Conservation (phyloP, 1,284 basidiomycete species). For the Exobasidium rhododendri region DNA sequence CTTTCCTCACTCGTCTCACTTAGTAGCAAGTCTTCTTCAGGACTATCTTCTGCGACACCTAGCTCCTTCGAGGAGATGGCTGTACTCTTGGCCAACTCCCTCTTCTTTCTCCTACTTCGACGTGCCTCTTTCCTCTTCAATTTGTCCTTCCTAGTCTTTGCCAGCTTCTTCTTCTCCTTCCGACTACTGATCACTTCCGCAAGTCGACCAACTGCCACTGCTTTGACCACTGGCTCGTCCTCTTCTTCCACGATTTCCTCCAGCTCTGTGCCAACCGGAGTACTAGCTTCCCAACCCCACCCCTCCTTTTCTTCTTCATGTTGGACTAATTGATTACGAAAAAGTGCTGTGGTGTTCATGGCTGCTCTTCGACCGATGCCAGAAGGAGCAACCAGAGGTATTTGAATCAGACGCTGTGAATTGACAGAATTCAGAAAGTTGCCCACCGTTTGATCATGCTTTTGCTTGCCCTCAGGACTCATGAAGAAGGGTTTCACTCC, state of each 20-base stretch:
- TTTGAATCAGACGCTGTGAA: conserved; percentile 2
- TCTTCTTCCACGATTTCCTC: not conserved
- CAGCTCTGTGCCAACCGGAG: conserved; percentile 15
- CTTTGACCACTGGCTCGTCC: conserved; percentile 4
- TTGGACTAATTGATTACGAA: conserved; percentile 50
- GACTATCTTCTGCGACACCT: conserved; percentile 43
- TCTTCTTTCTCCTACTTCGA: conserved; percentile 31
- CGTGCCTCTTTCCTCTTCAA: conserved; percentile 37
- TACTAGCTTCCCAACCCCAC: conserved; percentile 50
- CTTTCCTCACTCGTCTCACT: conserved; percentile 27
- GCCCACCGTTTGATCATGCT: conserved; percentile 22
- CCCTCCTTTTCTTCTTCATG: conserved; percentile 49
- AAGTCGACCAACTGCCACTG: not conserved
- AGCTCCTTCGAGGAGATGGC: conserved; percentile 32
- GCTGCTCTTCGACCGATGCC: conserved; percentile 48
- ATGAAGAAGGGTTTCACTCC: conserved; percentile 33
- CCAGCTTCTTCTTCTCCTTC: conserved; percentile 26
- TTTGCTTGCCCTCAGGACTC: conserved; percentile 23
- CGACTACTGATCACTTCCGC: not conserved
- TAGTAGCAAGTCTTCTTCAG: conserved; percentile 42
- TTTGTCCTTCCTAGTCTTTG: conserved; percentile 33
- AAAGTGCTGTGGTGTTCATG: conserved; percentile 47
- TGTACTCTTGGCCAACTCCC: conserved; percentile 27
- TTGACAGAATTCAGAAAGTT: conserved; percentile 19
- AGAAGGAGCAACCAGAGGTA: conserved; percentile 37